Percentiles rank a stretch among this genome's conserved stretches.
Conservation (phyloP, 805 yeast genomes). For the Teunomyces aglyptinius region DNA sequence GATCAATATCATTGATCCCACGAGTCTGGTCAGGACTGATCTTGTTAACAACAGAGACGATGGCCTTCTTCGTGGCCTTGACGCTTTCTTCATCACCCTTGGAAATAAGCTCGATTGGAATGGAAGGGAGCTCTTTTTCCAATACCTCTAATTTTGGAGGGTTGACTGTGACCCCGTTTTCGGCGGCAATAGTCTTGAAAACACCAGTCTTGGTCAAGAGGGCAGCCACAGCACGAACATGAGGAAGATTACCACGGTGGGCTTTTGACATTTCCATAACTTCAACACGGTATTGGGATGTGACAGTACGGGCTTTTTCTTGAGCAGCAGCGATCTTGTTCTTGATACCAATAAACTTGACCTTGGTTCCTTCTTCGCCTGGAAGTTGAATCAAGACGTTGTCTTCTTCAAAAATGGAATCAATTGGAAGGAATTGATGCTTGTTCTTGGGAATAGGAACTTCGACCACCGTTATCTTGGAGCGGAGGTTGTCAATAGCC, state of each 20-base stretch:
- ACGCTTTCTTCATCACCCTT: constrained; percentile 44
- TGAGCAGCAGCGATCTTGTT: constrained; percentile 60
- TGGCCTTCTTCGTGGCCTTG: constrained; percentile 63
- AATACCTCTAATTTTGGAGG: constrained; percentile 41
- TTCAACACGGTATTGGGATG: constrained; percentile 60
- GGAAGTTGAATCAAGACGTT: constrained; percentile 62
- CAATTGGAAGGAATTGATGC: constrained; percentile 66
- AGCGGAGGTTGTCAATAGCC: constrained; percentile 43
- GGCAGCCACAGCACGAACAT: constrained; percentile 73
- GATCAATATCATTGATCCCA: constrained; percentile 62
- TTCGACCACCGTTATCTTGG: constrained; percentile 49
- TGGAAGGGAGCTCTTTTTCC: constrained; percentile 41
- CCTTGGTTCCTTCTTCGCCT: constrained; percentile 45
- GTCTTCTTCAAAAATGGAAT: constrained; percentile 50
- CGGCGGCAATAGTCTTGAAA: constrained; percentile 41
- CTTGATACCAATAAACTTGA: constrained; percentile 62
- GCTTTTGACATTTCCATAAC: constrained; percentile 83
- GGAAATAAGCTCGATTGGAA: constrained; percentile 63
- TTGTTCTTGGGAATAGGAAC: constrained; percentile 64
- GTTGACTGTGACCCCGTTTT: constrained; percentile 34
- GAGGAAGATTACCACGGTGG: constrained; percentile 74
- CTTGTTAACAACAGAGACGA: constrained; percentile 71
- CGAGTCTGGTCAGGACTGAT: constrained; percentile 65
- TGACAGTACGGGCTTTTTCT: constrained; percentile 54
- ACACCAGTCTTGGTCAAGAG: constrained; percentile 56